These are phyloP conservation scores for Colletotrichum neosansevieriae DNA, from an alignment of 2,329 filamentous ascomycete species.

Conservation along the genomic window DNA sequence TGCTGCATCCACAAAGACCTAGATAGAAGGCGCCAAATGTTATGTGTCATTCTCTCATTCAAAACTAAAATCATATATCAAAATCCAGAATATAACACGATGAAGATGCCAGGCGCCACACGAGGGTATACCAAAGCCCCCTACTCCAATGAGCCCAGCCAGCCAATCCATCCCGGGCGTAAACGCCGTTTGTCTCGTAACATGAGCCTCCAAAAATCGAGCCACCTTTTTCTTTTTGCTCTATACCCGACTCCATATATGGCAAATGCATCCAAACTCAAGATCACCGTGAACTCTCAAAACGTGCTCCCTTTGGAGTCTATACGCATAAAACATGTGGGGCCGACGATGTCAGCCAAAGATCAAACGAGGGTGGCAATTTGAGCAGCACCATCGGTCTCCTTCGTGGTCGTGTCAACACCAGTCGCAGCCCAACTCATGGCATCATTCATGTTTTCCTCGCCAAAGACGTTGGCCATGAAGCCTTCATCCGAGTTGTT, in stretches of 20 bases:
- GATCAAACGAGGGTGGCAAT: constrained; percentile 21
- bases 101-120: constrained; percentile 25
- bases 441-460: constrained; percentile 41
- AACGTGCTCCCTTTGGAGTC: constrained; percentile 29
- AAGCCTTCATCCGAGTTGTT: constrained; percentile 54
- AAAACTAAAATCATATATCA: constrained; percentile 2
- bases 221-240: constrained; percentile 29
- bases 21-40: not conserved
- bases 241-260: constrained; percentile 35
- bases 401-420: constrained; percentile 14
- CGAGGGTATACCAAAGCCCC: constrained; percentile 37
- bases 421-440: constrained; percentile 41
- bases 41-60: constrained; percentile 11
- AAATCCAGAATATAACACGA: not conserved
- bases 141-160: constrained; percentile 33
- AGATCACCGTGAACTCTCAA: not conserved
- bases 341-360: not conserved
- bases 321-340: constrained; percentile 11
- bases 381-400: constrained; percentile 26
- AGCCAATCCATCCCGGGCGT: constrained; percentile 8
- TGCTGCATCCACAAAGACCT: not conserved
- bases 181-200: constrained; percentile 27
- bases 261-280: constrained; percentile 24
- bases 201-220: constrained; percentile 12
- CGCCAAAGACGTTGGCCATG: constrained; percentile 50